Conservation (phyloP, 2,329 filamentous ascomycete genomes). For the Plectosphaerella cucumerina region DNA sequence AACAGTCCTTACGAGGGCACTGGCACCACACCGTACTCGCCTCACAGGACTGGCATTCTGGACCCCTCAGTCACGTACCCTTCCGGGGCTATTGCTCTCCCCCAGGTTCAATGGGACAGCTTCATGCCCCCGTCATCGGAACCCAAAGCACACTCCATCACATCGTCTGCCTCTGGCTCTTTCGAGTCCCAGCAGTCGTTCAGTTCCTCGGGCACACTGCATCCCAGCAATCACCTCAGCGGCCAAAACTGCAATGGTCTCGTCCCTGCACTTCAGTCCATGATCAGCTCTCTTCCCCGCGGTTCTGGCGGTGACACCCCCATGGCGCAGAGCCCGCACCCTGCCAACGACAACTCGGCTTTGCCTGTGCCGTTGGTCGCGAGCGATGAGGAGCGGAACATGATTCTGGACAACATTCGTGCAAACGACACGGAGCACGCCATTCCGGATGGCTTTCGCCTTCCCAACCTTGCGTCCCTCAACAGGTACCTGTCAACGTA, state of each 20-base stretch:
- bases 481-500: slow-evolving; percentile 95
- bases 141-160: slow-evolving; percentile 70
- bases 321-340: slow-evolving; percentile 69
- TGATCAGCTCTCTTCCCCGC: slow-evolving; percentile 63
- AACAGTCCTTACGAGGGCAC: slow-evolving; percentile 52
- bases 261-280: slow-evolving; percentile 63
- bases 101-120: slow-evolving; percentile 87
- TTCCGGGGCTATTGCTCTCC: slow-evolving; percentile 73
- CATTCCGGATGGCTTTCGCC: slow-evolving; percentile 82
- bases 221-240: slow-evolving; percentile 61
- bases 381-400: slow-evolving; percentile 78
- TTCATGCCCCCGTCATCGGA: slow-evolving; percentile 73
- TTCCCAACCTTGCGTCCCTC: slow-evolving; percentile 74
- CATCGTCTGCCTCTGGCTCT: slow-evolving; percentile 59
- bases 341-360: slow-evolving; percentile 60
- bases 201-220: slow-evolving; percentile 51
- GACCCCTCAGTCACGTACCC: slow-evolving; percentile 75
- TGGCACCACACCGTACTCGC: slow-evolving; percentile 66
- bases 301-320: slow-evolving; percentile 67
- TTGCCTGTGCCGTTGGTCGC: slow-evolving; percentile 74
- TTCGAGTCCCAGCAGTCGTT: slow-evolving; percentile 66
- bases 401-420: slow-evolving; percentile 83
- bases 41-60: slow-evolving; percentile 67
- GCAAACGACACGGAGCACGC: slow-evolving; percentile 75
- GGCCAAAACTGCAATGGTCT: slow-evolving; percentile 58